Percentiles rank a stretch among this genome's conserved stretches.
Conservation (phyloP, 371 early-diverging fungal species). For the Catenaria anguillulae region DNA sequence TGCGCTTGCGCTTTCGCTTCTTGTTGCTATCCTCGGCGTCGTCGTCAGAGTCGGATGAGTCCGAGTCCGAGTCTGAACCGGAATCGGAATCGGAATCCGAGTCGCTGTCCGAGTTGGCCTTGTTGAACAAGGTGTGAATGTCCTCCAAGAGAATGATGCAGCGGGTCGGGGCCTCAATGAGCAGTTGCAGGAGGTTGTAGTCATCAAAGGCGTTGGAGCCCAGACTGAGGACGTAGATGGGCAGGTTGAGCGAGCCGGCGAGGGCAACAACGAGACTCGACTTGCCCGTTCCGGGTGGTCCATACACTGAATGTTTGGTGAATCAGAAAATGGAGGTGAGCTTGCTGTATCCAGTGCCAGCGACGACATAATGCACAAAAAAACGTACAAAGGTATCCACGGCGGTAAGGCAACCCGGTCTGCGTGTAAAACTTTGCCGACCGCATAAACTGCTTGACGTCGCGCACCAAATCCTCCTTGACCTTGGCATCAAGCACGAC, state of each 20-base stretch:
- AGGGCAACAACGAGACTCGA: constrained; percentile 45
- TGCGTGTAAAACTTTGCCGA: constrained; percentile 25
- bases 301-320: constrained; percentile 17
- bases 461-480: constrained; percentile 21
- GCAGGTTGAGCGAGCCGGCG: constrained; percentile 34
- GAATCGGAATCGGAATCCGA: too few species aligned
- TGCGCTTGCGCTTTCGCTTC: too few species aligned
- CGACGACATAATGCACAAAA: too few species aligned
- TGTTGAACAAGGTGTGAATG: constrained; percentile 23
- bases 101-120: not conserved
- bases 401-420: constrained; percentile 20
- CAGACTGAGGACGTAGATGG: constrained; percentile 31
- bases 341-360: too few species aligned
- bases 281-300: constrained; percentile 56
- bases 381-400: constrained; percentile 39
- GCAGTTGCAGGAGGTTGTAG: constrained; percentile 23
- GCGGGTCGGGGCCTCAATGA: constrained; percentile 27
- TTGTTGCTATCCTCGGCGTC: too few species aligned
- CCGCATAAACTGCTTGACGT: constrained; percentile 19
- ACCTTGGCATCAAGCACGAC: constrained; percentile 46
- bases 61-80: too few species aligned
- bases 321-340: too few species aligned
- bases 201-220: constrained; percentile 18
- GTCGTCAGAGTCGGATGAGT: constrained; percentile 15
- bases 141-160: constrained; percentile 43